Evolutionary conservation across 2,329 filamentous ascomycete species (phyloP), one percentile per base, ranked within the genome.

Genomic region (Apiospora koreana): DNA sequence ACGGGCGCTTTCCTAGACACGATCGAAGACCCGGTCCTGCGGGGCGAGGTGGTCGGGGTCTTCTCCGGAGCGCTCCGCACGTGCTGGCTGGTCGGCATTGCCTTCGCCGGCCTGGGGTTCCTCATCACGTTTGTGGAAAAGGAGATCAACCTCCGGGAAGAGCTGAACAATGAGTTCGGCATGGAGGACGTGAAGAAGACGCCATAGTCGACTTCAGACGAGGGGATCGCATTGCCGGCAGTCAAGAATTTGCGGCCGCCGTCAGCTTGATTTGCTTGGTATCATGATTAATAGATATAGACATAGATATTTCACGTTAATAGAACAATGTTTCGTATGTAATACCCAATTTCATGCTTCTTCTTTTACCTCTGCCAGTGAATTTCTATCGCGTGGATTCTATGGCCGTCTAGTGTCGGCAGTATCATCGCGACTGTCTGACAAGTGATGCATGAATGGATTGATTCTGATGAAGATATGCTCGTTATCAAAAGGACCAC

Each of bases 101-200:
- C 46, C 2, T 75, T 74, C 28, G 48, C 66, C 2, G 23, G 69
- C 3, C 42, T 70, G n/a, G 71, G 70, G 1, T 74, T 75, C 38
- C 50, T 74, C 2, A 9, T 74, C 1, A 46, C 45, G 1, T 69
- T 73, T 3, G 12, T 71, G 8, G 67, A 28, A 1, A 70, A 71
- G 28, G 70, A 73, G 54, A 16, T 75, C 2, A 31, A 46, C 7
- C 69, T 75, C 69, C 70, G 73, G 10, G 70, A 48, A 6, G 69
- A 72, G 14, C 43, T 75, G 18, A 72, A 74, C 7, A 75, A 69
- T 2, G 69, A 75, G 23, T 74, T 72, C 31, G 74, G 73, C 25
- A 67, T 67, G 42, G 65, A 67, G 65, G 41, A 67, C 7, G 8
- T n/a, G 25, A 67, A 67, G 42, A 67, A 46, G 65, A 62, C 31